These are phyloP conservation scores for Silene vulgaris DNA, from an alignment of 179 eudicot genomes.

Conservation along the genomic window DNA sequence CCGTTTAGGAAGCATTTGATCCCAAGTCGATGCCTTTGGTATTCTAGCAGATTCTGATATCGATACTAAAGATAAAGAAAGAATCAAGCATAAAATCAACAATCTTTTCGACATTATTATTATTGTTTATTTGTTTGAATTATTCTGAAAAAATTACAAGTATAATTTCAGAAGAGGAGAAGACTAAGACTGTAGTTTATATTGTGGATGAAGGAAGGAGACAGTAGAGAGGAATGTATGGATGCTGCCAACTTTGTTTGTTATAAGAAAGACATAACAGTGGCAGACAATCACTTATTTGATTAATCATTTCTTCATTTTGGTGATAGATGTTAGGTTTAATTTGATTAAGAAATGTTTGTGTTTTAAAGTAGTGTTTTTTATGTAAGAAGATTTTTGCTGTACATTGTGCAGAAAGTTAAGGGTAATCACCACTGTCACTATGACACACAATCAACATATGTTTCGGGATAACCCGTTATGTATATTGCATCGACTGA, in stretches of 20 bases:
- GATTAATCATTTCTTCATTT: conserved; percentile 22
- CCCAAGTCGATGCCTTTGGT: conserved; percentile 44
- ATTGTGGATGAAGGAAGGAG: conserved; percentile 29
- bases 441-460: not conserved
- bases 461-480: no score
- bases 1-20: conserved; percentile 78
- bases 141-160: conserved; percentile 15
- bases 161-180: not conserved
- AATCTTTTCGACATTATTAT: conserved; percentile 21
- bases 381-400: conserved; percentile 19
- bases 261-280: conserved; percentile 53
- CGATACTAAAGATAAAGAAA: conserved; percentile 30
- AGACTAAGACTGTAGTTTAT: not conserved
- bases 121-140: conserved; percentile 11
- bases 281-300: conserved; percentile 59
- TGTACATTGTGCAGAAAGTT: conserved; percentile 21
- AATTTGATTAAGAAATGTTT: conserved; percentile 15
- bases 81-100: conserved; percentile 38
- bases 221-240: conserved; percentile 52
- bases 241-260: conserved; percentile 54
- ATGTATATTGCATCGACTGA: no score
- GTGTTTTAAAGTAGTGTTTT: conserved; percentile 11
- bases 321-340: conserved; percentile 14
- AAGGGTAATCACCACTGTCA: conserved; percentile 15
- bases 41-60: conserved; percentile 51